Evolutionary conservation across 2,329 filamentous ascomycete species (phyloP).

Genomic region (Phialophora tarda): DNA sequence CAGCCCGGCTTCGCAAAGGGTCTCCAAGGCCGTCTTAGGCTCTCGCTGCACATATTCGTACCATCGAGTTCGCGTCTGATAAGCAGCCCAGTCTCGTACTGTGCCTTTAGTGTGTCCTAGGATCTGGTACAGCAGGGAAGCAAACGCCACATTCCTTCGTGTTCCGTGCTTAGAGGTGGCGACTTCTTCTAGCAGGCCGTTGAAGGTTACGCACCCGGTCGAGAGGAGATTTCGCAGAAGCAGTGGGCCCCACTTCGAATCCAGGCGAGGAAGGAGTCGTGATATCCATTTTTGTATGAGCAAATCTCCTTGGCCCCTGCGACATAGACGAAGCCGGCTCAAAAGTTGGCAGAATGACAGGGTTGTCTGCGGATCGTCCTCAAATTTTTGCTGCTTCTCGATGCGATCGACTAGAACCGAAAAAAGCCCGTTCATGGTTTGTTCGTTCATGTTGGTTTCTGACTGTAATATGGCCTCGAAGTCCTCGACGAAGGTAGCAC

Average conservation of each 20-base stretch:
- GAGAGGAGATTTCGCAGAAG: slow-evolving; percentile 51
- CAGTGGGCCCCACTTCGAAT: slow-evolving; percentile 43
- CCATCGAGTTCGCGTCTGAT: slow-evolving; percentile 36
- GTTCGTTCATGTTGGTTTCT: slow-evolving; percentile 54
- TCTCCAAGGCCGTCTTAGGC: slow-evolving; percentile 45
- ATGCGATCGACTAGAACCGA: slow-evolving; percentile 49
- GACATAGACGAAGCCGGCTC: slow-evolving; percentile 51
- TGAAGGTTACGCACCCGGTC: slow-evolving; percentile 53
- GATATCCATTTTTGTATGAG: slow-evolving; percentile 53
- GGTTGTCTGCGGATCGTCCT: slow-evolving; percentile 42
- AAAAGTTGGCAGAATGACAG: slow-evolving; percentile 49
- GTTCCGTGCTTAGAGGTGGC: slow-evolving; percentile 22
- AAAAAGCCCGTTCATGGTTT: slow-evolving; percentile 52
- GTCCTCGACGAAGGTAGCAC: slow-evolving; percentile 51
- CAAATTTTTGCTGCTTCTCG: slow-evolving; percentile 43
- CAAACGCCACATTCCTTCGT: slow-evolving; percentile 38
- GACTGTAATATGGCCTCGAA: slow-evolving; percentile 54
- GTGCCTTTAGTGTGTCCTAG: slow-evolving; percentile 34
- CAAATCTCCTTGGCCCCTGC: slow-evolving; percentile 51
- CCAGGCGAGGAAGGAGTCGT: slow-evolving; percentile 45
- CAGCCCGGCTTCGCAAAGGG: slow-evolving; percentile 39
- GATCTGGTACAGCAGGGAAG: slow-evolving; percentile 41
- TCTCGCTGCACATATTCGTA: slow-evolving; percentile 41
- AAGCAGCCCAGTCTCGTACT: slow-evolving; percentile 18
- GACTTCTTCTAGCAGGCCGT: slow-evolving; percentile 44